Base-by-base conservation (phyloP, 139 green algal species). In the Chlamydomonas applanata region DNA sequence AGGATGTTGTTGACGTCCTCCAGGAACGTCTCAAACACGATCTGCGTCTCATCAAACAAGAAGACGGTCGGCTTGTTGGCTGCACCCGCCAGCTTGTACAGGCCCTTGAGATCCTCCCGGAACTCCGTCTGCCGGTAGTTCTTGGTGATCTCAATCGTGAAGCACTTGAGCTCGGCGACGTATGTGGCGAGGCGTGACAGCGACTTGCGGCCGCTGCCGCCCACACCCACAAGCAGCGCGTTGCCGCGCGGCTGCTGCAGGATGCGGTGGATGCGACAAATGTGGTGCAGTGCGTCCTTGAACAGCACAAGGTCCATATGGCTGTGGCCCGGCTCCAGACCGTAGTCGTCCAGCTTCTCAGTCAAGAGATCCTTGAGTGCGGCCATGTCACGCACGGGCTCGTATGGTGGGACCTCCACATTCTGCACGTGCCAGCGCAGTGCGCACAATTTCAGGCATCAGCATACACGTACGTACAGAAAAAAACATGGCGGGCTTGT, bases 1-100 rank as follows among this genome's bases (percentile, higher is more conserved):
- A 95, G 81, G 57, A 93, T 92, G 83, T 94, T 95, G 86, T 95
- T 95, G 52, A 94, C 82, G 82, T 94, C 89, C 72, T 94, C 90
- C 44, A 95, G 69, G 79, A 95, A 95, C 16, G 86, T 88, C 82
- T 95, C 90, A n/a, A 67, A 64, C 35, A 91, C 85, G 69, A 95
- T 92, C 77, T 95, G 89, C 22, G 87, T 92, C 82, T 95, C 90
- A 72, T 94, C 88, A 77, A 95, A 94, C 17, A 95, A 70, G 82
- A 95, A 95, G 20, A 89, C 82, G 33, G 88, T 92, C 30, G 85
- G 83, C 83, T 90, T 90, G 80, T 91, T 88, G 56, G 76, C 69
- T 61, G 75, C 83, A 20, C 89, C 90, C 59, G 89, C 86, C 78
- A 90, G 83, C 53, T 79, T 36, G 65, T 85, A 91, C 83, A 94